phyloP scores from a whole-genome alignment of 257 asterid species.

The Nicotiana undulata region DNA sequence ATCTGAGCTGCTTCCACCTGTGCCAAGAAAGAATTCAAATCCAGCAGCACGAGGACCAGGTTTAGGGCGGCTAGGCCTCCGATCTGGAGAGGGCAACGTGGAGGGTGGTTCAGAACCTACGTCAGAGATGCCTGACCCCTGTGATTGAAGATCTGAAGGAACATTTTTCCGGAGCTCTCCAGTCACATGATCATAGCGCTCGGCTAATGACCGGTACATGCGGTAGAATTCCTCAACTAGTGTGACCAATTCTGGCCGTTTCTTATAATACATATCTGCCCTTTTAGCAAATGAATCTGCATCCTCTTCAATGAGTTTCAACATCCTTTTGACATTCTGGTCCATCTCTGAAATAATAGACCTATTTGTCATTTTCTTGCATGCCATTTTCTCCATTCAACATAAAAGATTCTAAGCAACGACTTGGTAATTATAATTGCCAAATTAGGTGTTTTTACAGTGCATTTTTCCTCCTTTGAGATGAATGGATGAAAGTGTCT shows the following conservation, averaged over 20 bases:
- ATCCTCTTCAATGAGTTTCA: conserved; percentile 71
- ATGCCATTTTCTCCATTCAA: conserved; percentile 10
- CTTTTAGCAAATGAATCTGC: conserved; percentile 70
- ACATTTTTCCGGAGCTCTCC: conserved; percentile 58
- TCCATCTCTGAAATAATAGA: conserved; percentile 65
- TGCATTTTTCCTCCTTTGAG: conserved; percentile 1
- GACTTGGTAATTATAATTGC: background rate
- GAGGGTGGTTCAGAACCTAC: conserved; percentile 62
- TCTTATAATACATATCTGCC: conserved; percentile 67
- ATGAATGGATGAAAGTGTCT: background rate
- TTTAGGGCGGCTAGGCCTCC: conserved; percentile 30
- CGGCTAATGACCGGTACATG: conserved; percentile 62
- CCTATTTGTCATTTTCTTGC: conserved; percentile 25
- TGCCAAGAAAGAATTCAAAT: conserved; percentile 62
- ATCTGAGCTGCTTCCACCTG: conserved; percentile 48
- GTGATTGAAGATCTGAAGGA: conserved; percentile 86
- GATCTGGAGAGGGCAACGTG: conserved; percentile 41
- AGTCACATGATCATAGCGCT: conserved; percentile 52
- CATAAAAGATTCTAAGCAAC: background rate
- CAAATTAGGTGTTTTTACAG: background rate
- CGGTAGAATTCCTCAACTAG: conserved; percentile 67
- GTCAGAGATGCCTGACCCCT: conserved; percentile 77
- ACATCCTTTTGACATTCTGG: conserved; percentile 52
- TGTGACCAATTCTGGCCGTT: conserved; percentile 50
- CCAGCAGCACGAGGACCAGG: conserved; percentile 88